phyloP scores from a whole-genome alignment of 2,329 filamentous ascomycete species.

The Verticillium nonalfalfae region DNA sequence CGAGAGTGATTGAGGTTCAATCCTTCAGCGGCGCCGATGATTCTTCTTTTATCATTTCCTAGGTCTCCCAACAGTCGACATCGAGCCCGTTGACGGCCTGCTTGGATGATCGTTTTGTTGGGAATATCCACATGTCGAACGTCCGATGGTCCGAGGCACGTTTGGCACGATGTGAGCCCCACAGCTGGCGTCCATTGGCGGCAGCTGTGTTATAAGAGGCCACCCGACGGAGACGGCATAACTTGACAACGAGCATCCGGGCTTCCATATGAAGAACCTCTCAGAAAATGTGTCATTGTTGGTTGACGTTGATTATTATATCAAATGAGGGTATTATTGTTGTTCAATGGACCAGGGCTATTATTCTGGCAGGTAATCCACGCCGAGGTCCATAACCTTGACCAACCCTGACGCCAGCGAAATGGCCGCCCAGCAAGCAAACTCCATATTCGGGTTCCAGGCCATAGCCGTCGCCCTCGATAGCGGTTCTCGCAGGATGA shows the following conservation, averaged over 20 bases:
- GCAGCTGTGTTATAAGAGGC: neutral
- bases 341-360: neutral
- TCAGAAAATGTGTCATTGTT: too few species aligned
- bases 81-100: neutral
- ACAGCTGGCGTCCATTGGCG: neutral
- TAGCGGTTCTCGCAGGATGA: constrained; percentile 53
- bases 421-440: constrained; percentile 60
- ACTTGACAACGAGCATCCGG: neutral
- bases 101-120: neutral
- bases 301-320: too few species aligned
- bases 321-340: neutral
- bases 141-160: neutral
- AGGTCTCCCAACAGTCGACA: neutral
- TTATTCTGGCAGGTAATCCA: constrained; percentile 23
- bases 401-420: constrained; percentile 62
- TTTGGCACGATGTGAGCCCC: neutral
- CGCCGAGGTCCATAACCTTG: constrained; percentile 58
- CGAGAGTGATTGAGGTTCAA: too few species aligned
- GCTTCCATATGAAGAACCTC: too few species aligned
- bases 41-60: neutral
- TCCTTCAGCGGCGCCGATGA: neutral
- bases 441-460: constrained; percentile 64
- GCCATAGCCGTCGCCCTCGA: constrained; percentile 55
- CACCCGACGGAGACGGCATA: neutral
- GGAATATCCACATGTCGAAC: neutral